phyloP scores from a whole-genome alignment of 345 rosid genomes.

The Arabidopsis thaliana region DNA sequence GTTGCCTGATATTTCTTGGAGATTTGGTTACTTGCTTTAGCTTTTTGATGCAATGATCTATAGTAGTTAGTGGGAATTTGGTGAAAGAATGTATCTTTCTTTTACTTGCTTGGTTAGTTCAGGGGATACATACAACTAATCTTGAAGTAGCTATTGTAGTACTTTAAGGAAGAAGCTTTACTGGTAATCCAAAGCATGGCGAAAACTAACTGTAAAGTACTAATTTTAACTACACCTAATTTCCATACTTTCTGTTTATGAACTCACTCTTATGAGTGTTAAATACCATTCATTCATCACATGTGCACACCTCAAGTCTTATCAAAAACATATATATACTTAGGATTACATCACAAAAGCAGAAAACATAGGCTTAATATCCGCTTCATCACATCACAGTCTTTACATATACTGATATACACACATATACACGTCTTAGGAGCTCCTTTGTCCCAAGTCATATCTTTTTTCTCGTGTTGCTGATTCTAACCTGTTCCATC shows the following conservation, averaged over 20 bases:
- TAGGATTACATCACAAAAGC: conserved; percentile 8
- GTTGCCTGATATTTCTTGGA: not conserved
- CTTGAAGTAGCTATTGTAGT: not conserved
- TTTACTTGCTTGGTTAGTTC: conserved; percentile 1
- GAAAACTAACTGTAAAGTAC: not conserved
- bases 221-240: not conserved
- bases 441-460: conserved; percentile 17
- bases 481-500: conserved; percentile 39
- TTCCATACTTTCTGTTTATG: not conserved
- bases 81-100: not conserved
- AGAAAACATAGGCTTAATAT: conserved; percentile 1
- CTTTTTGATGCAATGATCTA: not conserved
- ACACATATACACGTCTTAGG: conserved; percentile 15
- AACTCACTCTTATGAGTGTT: not conserved
- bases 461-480: conserved; percentile 3
- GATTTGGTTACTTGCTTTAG: not conserved
- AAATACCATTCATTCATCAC: not conserved
- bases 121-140: not conserved
- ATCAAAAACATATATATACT: not conserved
- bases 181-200: not conserved
- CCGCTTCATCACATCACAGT: conserved; percentile 7
- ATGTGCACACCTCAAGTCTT: not conserved
- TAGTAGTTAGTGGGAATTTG: not conserved
- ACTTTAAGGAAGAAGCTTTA: not conserved
- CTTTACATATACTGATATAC: not conserved